Conservation (phyloP, 805 yeast species). For the Isabelozyma gotoi region DNA sequence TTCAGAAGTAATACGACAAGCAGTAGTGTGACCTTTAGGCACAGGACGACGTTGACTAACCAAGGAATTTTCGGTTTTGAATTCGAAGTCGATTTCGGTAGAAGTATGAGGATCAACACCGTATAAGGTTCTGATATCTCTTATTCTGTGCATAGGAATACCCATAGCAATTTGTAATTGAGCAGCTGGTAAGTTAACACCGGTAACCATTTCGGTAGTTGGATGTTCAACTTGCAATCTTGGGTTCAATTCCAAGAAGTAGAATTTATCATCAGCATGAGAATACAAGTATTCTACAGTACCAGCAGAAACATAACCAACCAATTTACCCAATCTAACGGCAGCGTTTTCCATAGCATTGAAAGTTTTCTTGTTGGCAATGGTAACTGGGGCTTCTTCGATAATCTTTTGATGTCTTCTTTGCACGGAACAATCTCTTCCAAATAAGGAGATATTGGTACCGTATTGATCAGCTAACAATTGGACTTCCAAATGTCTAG, state of each 20-base stretch:
- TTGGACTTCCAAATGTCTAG: conserved; percentile 98
- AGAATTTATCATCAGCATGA: conserved; percentile 90
- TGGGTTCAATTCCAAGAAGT: conserved; percentile 95
- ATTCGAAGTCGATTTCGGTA: conserved; percentile 87
- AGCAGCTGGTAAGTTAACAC: conserved; percentile 97
- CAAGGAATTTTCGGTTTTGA: conserved; percentile 67
- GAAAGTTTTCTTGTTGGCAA: conserved; percentile 86
- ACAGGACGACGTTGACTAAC: conserved; percentile 85
- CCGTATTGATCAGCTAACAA: conserved; percentile 98
- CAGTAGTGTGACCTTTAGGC: conserved; percentile 98
- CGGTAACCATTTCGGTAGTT: conserved; percentile 98
- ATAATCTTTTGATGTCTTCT: conserved; percentile 99
- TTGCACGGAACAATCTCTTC: conserved; percentile 99
- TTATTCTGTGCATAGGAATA: conserved; percentile 91
- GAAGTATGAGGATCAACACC: conserved; percentile 96
- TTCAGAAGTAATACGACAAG: conserved; percentile 98
- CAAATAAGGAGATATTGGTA: conserved; percentile 93
- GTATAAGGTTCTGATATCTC: conserved; percentile 87
- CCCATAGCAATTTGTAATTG: conserved; percentile 99
- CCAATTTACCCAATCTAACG: conserved; percentile 92
- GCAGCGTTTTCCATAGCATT: conserved; percentile 95
- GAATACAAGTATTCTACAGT: conserved; percentile 97
- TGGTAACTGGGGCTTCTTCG: conserved; percentile 98
- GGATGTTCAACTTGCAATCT: conserved; percentile 99
- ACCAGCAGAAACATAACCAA: conserved; percentile 99